Base-by-base conservation (phyloP, 106 monocot species). In the Ottelia alismoides region DNA sequence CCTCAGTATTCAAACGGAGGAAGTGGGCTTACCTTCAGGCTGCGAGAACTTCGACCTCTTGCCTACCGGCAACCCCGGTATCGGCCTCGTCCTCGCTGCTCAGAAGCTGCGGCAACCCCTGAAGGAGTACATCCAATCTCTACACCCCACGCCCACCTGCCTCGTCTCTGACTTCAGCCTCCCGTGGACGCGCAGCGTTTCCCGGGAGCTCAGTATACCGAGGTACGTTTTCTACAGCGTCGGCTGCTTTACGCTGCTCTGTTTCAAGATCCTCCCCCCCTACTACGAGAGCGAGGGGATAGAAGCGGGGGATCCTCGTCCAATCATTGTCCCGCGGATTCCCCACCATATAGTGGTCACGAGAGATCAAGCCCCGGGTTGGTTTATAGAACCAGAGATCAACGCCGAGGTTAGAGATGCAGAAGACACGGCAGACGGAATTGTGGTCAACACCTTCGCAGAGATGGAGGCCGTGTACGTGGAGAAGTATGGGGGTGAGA, bases 391-490 rank as follows among this genome's bases (percentile, higher is more conserved):
- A n/a, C 30, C 27, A 1, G 40, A 43, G 40, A 6, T 43, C 10
- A 7, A 43, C 40, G 10, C 10, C 10, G 10, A 43, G 40, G 16
- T 43, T 16, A 6, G 40, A 16, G 40, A 43, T 7, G 40, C 10
- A 6, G 40, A 43, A 16, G 10, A 7, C 6, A n/a, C 27, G 11
- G 30, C 21, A 9, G 45, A 53, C 30, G 65, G 72, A 1, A 47
- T 65, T 0, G 51, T 72, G 3, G 27, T 58, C 3, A 71, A 71
- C 51, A 57, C 52, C 7, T 71, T 56, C 18, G 7, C 25, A 0
- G 30, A 23, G 12, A 44, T 65, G 40, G 72, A 72, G 44, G 19
- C 20, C 3, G 0, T 0, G 0, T 65, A 52, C 45, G 31, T 65
- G 4, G 35, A 58, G 16, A 6, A 18, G 20, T 53, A 59, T 20